Evolutionary conservation across 78 protist genomes (phyloP).

Genomic region (Isochrysis galbana): DNA sequence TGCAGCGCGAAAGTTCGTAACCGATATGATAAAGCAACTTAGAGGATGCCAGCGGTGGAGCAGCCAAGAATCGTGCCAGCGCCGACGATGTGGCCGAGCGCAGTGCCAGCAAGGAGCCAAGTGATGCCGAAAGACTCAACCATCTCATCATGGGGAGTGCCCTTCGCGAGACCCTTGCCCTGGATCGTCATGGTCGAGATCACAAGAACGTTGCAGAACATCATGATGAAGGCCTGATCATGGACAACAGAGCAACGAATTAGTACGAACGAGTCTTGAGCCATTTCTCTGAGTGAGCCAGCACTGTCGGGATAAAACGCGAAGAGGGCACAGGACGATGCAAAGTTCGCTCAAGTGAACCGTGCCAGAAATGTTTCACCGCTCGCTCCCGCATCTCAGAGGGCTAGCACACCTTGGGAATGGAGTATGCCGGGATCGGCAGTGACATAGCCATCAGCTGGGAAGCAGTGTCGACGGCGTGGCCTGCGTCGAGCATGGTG

Average conservation of each 20-base stretch:
- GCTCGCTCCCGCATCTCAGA: no score
- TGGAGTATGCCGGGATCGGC: neutral
- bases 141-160: neutral
- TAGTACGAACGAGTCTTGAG: neutral
- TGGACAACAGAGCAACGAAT: neutral
- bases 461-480: neutral
- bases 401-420: neutral
- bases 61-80: neutral
- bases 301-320: neutral
- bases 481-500: neutral
- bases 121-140: constrained; percentile 2
- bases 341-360: neutral
- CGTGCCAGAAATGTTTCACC: neutral
- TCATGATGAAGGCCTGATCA: neutral
- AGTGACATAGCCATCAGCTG: neutral
- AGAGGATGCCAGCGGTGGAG: neutral
- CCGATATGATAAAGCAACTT: no score
- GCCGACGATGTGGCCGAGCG: neutral
- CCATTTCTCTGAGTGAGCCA: neutral
- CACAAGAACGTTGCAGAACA: neutral
- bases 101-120: neutral
- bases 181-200: neutral
- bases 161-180: neutral
- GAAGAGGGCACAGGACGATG: no score
- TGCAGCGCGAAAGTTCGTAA: no score